These are phyloP conservation scores for Neotropicomus parvogracilis DNA, from an alignment of 1,284 basidiomycete species.

Conservation along the genomic window DNA sequence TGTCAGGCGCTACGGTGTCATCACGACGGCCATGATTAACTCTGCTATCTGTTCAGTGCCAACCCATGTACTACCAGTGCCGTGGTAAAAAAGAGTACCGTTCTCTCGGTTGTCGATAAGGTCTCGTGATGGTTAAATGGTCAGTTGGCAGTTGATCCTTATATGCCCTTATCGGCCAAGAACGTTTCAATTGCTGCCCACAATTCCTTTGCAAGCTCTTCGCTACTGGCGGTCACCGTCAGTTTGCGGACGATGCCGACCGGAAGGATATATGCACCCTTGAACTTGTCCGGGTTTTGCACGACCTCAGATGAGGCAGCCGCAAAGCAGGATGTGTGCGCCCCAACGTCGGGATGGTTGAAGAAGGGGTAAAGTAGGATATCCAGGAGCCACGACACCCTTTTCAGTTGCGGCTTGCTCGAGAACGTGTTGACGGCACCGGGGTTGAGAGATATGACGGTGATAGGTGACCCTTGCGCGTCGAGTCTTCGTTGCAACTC, in stretches of 20 bases:
- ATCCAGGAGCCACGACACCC: slow-evolving; percentile 25
- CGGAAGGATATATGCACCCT: slow-evolving; percentile 44
- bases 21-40: too few species aligned
- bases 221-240: slow-evolving; percentile 25
- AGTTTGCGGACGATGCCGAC: slow-evolving; percentile 32
- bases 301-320: slow-evolving; percentile 41
- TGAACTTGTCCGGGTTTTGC: slow-evolving; percentile 39
- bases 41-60: too few species aligned
- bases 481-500: slow-evolving; percentile 40
- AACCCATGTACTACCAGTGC: too few species aligned
- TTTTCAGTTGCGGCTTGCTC: slow-evolving; percentile 16
- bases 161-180: slow-evolving; percentile 23
- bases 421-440: slow-evolving; percentile 43
- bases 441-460: slow-evolving; percentile 35
- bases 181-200: slow-evolving; percentile 42
- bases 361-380: slow-evolving; percentile 36
- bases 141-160: background rate
- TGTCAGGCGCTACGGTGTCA: too few species aligned
- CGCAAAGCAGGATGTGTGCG: slow-evolving; percentile 44
- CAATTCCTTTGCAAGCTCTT: slow-evolving; percentile 41
- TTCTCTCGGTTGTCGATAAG: too few species aligned
- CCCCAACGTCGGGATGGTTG: slow-evolving; percentile 38
- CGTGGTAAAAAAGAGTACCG: too few species aligned
- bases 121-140: too few species aligned
- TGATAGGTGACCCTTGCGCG: slow-evolving; percentile 28